Base-by-base conservation (phyloP, 306 rosid genomes). In the Cercis canadensis region DNA sequence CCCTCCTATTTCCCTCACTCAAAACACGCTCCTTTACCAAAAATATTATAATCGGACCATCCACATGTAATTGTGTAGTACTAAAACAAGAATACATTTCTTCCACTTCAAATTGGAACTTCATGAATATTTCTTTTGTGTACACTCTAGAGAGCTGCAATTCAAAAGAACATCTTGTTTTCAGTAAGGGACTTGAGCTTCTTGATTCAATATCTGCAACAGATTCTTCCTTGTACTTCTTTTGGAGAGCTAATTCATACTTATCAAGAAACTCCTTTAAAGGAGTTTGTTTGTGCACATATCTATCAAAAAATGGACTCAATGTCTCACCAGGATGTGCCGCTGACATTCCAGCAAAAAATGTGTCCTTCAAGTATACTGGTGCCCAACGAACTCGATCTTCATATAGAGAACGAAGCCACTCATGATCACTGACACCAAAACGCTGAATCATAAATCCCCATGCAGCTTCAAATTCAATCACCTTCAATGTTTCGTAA, bases 61-160 rank as follows among this genome's bases (percentile, higher is more conserved):
- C 96, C 15, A 90, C 70, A 14, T 93, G 98, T 33, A 93, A 57
- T 57, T 88, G 94, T 16, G 90, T 93, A 2, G 98, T 90, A 67
- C 98, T 86, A 45, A 88, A 90, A 79, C 98, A 93, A 68, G 97
- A 88, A 34, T 82, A 87, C 96, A 93, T 87, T 86, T 90, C 98
- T 80, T 87, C 97, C 75, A 90, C 96, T 87, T 93, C 98, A 5
- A 75, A 62, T 65, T 93, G 98, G 71, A 90, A 93, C 83, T 83
- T 93, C 19, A 18, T 82, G 83, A 93, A 93, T 41, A 88, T 79
- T 50, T 87, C 94, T 69, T 82, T 76, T 1, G 96, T 93, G 83
- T 84, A 93, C 52, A 87, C 72, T 83, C 78, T 85, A 24, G 98
- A 93, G 67, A 93, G 87, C 85, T 90, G 98, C 61, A 81, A 75